A percentile compares a stretch with the other conserved stretches of the same genome.
Evolutionary conservation across 202 grass and related monocot genomes (phyloP).

Genomic region (Setaria viridis): DNA sequence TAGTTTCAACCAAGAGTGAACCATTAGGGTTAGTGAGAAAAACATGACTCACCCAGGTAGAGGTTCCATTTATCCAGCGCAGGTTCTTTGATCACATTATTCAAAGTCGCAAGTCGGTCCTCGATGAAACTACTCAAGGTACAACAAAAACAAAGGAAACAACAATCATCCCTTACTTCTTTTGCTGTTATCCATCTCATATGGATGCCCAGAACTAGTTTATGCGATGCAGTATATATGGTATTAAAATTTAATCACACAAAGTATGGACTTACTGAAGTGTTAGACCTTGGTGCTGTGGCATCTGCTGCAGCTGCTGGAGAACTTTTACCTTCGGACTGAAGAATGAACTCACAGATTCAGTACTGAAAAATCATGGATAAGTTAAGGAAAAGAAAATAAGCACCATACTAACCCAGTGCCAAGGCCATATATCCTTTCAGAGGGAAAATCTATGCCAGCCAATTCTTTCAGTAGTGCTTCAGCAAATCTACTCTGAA

Average conservation of each 20-base stretch:
- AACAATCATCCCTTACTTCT: neutral
- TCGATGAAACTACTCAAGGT: constrained; percentile 69
- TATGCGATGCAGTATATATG: neutral
- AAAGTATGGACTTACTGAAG: constrained; percentile 71
- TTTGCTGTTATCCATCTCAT: neutral
- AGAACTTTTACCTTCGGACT: constrained; percentile 91
- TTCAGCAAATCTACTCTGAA: constrained; percentile 87
- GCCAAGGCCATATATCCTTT: constrained; percentile 92
- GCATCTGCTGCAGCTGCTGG: constrained; percentile 79
- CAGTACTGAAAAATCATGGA: constrained; percentile 17
- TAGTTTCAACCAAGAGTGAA: neutral
- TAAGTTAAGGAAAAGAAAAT: constrained; percentile 3
- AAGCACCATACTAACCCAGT: constrained; percentile 70
- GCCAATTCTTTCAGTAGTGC: constrained; percentile 82
- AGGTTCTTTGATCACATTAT: constrained; percentile 92
- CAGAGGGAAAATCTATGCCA: constrained; percentile 75
- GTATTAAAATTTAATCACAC: neutral
- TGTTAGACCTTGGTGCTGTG: constrained; percentile 66
- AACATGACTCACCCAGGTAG: constrained; percentile 66
- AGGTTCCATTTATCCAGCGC: constrained; percentile 82
- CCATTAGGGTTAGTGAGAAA: neutral
- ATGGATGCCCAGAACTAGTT: neutral
- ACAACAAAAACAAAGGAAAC: neutral
- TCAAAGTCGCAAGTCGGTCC: constrained; percentile 76
- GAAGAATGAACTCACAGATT: constrained; percentile 45